Base-by-base conservation (phyloP, 345 rosid species). In the Eucalyptus microcorys region DNA sequence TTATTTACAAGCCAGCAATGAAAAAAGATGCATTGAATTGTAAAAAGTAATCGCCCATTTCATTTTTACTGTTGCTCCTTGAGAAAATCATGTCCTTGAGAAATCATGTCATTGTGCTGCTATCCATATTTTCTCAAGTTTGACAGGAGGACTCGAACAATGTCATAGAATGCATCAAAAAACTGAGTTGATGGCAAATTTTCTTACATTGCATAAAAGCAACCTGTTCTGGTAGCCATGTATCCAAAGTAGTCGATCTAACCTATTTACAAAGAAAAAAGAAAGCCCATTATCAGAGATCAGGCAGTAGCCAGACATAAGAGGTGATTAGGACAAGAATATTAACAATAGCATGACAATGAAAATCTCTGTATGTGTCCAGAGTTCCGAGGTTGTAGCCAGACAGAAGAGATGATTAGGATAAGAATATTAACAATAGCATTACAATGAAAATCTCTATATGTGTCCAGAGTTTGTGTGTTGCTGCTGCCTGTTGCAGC, bases 181-280 rank as follows among this genome's bases (percentile, higher is more conserved):
- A 86, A 32, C 61, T 48, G 68, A 80, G 61, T 49, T 13, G 53
- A 68, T 7, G n/a, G 86, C 11, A 85, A 71, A 53, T 61, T 48
- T 87, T 92, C 93, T 91, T 89, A 94, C 96, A 89, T 86, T 92
- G 92, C 88, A 93, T 90, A 61, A 91, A 92, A 50, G 93, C 87
- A 86, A 94, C 93, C 89, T 94, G 96, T 85, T 93, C 96, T 22
- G 95, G 95, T 42, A 94, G 93, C 96, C 95, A 94, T 87, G 94
- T 94, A 89, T 95, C 96, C 88, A 95, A 86, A 40, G 96, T 93
- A 53, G 93, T 92, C 48, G 96, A 94, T 87, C 96, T 92, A 49
- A 95, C 96, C 96, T 94, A 90, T 16, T 49, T 30, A 17, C 40
- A 89, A 86, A 22, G 32, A 42, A 59, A 64, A 86, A 53, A 87